phyloP scores from a whole-genome alignment of 225 moss, liverwort and hornwort species.

The Rhytidiadelphus loreus region DNA sequence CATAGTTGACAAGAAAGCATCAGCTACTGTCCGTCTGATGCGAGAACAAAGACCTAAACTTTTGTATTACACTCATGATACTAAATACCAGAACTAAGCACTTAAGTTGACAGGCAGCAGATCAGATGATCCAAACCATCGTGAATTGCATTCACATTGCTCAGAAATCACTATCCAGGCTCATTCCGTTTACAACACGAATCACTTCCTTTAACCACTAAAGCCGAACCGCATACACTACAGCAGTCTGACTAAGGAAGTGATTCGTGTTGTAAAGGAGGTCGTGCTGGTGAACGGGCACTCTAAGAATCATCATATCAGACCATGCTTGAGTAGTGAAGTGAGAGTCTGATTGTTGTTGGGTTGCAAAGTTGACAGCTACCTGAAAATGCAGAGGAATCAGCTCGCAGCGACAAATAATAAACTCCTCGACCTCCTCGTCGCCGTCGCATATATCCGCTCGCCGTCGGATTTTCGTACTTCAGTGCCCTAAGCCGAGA shows the following conservation, averaged over 20 bases:
- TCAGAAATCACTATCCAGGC: neutral
- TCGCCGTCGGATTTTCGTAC: neutral
- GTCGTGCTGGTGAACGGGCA: too few species aligned
- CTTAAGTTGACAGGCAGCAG: neutral
- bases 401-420: neutral
- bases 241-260: neutral
- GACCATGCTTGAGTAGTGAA: too few species aligned
- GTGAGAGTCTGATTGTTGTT: too few species aligned
- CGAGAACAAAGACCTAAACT: neutral
- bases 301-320: too few species aligned
- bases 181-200: neutral
- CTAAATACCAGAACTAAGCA: neutral
- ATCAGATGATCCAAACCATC: neutral
- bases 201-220: neutral
- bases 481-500: neutral
- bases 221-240: neutral
- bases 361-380: too few species aligned
- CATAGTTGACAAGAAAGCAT: neutral
- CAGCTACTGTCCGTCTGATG: neutral
- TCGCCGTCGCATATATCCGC: neutral
- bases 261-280: too few species aligned
- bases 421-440: neutral
- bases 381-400: constrained; percentile 11
- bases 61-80: neutral
- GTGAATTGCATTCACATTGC: neutral